Conservation (phyloP, 352 stramenopile species). For the Phytophthora pini region DNA sequence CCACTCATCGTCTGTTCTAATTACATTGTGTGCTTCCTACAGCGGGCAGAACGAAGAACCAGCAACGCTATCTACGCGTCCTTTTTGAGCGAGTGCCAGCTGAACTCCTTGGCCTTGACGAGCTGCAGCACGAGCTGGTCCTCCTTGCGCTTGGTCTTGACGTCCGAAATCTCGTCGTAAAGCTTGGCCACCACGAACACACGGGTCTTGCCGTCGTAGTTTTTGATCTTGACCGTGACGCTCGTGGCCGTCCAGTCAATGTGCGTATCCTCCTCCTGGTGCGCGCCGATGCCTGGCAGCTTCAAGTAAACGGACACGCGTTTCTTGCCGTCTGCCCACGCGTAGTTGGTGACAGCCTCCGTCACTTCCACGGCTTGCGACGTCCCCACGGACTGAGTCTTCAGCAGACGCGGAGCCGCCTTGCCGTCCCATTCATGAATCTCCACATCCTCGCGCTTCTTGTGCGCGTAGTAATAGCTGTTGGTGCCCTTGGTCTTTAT, state of each 20-base stretch:
- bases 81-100: conserved; percentile 89
- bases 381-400: conserved; percentile 41
- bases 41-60: conserved; percentile 3
- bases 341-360: conserved; percentile 78
- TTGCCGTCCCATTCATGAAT: conserved; percentile 88
- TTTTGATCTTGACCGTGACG: conserved; percentile 65
- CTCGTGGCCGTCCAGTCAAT: conserved; percentile 72
- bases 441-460: conserved; percentile 80
- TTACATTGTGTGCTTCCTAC: conserved; percentile 18
- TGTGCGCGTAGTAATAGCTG: conserved; percentile 91
- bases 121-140: conserved; percentile 83
- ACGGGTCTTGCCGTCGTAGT: conserved; percentile 76
- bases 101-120: conserved; percentile 79
- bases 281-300: conserved; percentile 64
- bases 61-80: conserved; percentile 45
- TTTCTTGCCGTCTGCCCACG: conserved; percentile 86
- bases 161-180: conserved; percentile 83
- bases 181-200: conserved; percentile 72
- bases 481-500: conserved; percentile 86
- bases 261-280: conserved; percentile 66
- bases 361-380: conserved; percentile 43
- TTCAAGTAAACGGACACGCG: conserved; percentile 80
- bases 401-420: conserved; percentile 75
- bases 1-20: conserved; percentile 39
- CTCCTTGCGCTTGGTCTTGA: conserved; percentile 82